A percentile compares a stretch with the other conserved stretches of the same genome.
These are phyloP conservation scores for Cicer chorassanicum DNA, from an alignment of 306 rosid species.

Conservation along the genomic window DNA sequence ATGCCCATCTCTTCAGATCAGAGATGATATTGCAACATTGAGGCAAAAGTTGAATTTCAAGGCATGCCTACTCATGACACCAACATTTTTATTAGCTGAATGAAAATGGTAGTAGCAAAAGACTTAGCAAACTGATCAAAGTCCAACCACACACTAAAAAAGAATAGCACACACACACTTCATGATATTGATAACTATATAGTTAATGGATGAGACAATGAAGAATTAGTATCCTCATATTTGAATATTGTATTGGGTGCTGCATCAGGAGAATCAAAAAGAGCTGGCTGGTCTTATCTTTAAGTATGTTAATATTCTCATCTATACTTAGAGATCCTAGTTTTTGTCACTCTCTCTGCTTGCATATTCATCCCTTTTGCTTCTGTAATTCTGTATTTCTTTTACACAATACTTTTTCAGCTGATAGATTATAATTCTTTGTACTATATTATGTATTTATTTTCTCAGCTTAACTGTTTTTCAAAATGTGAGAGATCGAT, in stretches of 20 bases:
- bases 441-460: constrained; percentile 18
- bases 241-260: neutral
- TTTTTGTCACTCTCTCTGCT: neutral
- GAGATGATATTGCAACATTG: neutral
- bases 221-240: neutral
- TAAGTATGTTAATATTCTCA: neutral
- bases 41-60: neutral
- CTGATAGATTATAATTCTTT: neutral
- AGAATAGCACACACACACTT: neutral
- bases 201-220: neutral
- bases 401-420: neutral
- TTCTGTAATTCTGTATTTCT: neutral
- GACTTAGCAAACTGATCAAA: constrained; percentile 5
- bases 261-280: neutral
- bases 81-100: neutral
- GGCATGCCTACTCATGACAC: neutral
- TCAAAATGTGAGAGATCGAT: constrained; percentile 36
- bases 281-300: neutral
- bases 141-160: neutral
- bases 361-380: neutral
- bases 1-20: neutral
- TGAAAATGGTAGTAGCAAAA: neutral
- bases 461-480: constrained; percentile 14
- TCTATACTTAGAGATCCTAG: neutral
- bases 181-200: neutral